Base-by-base conservation (phyloP, 139 green algal species). In the Chloropicon primus region DNA sequence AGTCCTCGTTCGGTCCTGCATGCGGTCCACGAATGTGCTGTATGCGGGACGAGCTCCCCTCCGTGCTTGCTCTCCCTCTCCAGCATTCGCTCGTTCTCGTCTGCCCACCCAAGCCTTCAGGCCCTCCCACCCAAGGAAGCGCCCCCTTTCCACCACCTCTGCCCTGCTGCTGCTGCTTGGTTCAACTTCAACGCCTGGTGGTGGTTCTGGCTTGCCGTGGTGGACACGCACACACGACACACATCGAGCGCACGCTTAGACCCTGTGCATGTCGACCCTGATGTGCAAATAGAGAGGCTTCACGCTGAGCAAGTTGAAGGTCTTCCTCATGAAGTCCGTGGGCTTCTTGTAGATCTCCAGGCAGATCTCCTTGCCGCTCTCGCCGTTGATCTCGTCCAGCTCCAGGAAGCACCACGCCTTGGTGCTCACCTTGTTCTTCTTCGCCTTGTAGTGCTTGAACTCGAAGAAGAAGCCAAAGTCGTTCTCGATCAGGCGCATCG, bases 261-360 rank as follows among this genome's bases (percentile, higher is more conserved):
- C 75, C 27, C 27, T 81, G 27, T 24, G 2, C 3, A 81, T 26
- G 25, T 28, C 41, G 10, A 72, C 2, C 26, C 87, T 41, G 23
- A 87, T 21, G 25, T 92, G 88, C 72, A 91, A 77, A 76, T 89
- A 92, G 21, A 91, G 80, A 17, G 82, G 82, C 84, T 91, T 91
- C 75, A 88, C 81, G 24, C 71, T 85, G 0, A 90, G 82, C 28
- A 92, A 80, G 23, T 27, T 27, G 0, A 87, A 82, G 73, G 78
- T 81, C 71, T 86, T 88, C 71, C 84, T 78, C 75, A 80, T 86
- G 79, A 86, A 87, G 73, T 84, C 78, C 21, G 82, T 83, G 5
- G 87, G 87, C 81, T 91, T 91, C 81, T 89, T 89, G 85, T 89
- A 91, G 24, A 88, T 82, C 81, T 92, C 86, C n/a, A 92, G 80